phyloP scores from a whole-genome alignment of 2,329 filamentous ascomycete species.

The Rhynchosporium secalis region DNA sequence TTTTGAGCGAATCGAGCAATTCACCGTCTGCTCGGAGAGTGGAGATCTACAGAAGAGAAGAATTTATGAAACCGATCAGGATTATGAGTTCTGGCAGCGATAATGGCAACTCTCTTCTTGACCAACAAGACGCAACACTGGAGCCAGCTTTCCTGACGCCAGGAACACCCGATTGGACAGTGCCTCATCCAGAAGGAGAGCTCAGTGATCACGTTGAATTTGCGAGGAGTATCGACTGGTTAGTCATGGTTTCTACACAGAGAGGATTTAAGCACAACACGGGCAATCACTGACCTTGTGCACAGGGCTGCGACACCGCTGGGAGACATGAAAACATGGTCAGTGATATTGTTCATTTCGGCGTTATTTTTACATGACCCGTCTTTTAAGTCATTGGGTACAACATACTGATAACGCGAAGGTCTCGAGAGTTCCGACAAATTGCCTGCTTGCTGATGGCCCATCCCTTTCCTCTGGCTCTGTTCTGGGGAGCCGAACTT shows the following conservation, averaged over 20 bases:
- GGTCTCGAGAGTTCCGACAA: constrained; percentile 70
- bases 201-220: constrained; percentile 71
- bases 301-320: constrained; percentile 58
- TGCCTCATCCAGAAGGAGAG: constrained; percentile 59
- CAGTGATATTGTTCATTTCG: constrained; percentile 29
- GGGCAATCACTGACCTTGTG: not conserved
- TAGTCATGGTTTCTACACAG: not conserved
- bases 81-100: constrained; percentile 16
- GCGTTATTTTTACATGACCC: not conserved
- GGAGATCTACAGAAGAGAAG: constrained; percentile 12
- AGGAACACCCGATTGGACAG: constrained; percentile 62
- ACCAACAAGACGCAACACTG: not conserved
- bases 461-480: constrained; percentile 68
- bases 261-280: not conserved
- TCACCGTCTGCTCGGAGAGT: constrained; percentile 10
- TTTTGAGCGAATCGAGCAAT: constrained; percentile 5
- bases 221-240: constrained; percentile 70
- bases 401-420: constrained; percentile 36
- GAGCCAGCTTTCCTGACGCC: constrained; percentile 24
- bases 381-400: too few relatives aligned
- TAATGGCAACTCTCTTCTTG: constrained; percentile 11
- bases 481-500: constrained; percentile 72
- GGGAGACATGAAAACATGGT: constrained; percentile 70
- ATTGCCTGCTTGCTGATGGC: constrained; percentile 82
- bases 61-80: constrained; percentile 8